Evolutionary conservation across 352 stramenopile species (phyloP).

Genomic region (Phytophthora fragariae): DNA sequence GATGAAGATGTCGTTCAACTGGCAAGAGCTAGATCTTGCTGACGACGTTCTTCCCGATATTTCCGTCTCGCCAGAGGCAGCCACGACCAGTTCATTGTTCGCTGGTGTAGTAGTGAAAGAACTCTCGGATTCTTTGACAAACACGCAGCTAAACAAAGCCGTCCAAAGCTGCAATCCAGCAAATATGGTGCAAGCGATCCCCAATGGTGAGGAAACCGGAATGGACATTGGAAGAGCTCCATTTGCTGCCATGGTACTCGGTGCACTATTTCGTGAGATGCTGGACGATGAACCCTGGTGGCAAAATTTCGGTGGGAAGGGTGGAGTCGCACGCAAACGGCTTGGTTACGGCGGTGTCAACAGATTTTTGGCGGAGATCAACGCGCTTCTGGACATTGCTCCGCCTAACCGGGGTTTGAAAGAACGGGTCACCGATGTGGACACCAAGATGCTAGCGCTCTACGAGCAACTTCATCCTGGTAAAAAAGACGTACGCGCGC

Average conservation of each 20-base stretch:
- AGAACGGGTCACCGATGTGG: slow-evolving; percentile 40
- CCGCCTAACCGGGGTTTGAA: slow-evolving; percentile 47
- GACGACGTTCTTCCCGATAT: slow-evolving; percentile 59
- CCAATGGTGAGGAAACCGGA: slow-evolving; percentile 4
- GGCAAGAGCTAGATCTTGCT: slow-evolving; percentile 66
- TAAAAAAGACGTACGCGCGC: slow-evolving; percentile 49
- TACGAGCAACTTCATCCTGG: slow-evolving; percentile 68
- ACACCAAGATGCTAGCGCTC: slow-evolving; percentile 53
- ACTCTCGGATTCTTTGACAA: slow-evolving; percentile 49
- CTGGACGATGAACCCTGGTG: slow-evolving; percentile 69
- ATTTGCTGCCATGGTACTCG: slow-evolving; percentile 57
- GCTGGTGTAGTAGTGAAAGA: slow-evolving; percentile 61
- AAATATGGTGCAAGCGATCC: slow-evolving; percentile 5
- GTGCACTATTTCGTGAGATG: slow-evolving; percentile 66
- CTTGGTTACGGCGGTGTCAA: slow-evolving; percentile 72
- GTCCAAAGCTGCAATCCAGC: slow-evolving; percentile 41
- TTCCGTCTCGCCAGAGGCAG: slow-evolving; percentile 17
- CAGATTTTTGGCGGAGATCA: slow-evolving; percentile 74
- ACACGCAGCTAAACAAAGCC: slow-evolving; percentile 68
- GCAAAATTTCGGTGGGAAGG: slow-evolving; percentile 49
- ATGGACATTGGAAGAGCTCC: slow-evolving; percentile 29
- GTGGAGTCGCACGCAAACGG: slow-evolving; percentile 42
- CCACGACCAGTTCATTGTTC: slow-evolving; percentile 48
- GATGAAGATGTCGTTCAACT: slow-evolving; percentile 76
- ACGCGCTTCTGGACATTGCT: slow-evolving; percentile 51